Evolutionary conservation across 169 alveolate species (phyloP).

Genomic region (Plasmodium blacklocki): DNA sequence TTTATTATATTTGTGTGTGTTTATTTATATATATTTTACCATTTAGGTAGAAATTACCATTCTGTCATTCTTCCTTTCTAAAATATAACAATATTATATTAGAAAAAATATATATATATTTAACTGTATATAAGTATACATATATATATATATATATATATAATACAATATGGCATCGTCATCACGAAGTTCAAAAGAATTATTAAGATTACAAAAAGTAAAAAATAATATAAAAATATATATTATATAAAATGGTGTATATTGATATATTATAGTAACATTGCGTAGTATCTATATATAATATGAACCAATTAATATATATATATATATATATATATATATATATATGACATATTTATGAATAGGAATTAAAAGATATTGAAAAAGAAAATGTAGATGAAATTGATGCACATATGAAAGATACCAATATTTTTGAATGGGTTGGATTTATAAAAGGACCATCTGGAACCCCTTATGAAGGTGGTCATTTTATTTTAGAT

Average conservation of each 20-base stretch:
- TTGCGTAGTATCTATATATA: neutral
- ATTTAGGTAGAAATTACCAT: no score
- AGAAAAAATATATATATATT: neutral
- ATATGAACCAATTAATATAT: neutral
- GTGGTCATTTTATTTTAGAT: conserved; percentile 93
- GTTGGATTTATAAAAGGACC: conserved; percentile 93
- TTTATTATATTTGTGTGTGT: conserved; percentile 14
- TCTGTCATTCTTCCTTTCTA: no score
- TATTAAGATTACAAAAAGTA: conserved; percentile 59
- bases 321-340: conserved; percentile 1
- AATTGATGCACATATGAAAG: conserved; percentile 89
- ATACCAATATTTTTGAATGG: conserved; percentile 89
- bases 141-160: neutral
- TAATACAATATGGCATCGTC: conserved; percentile 20
- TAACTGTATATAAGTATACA: neutral
- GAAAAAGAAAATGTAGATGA: conserved; percentile 79
- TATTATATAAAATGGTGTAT: no score
- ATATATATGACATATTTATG: neutral
- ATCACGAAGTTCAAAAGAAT: conserved; percentile 68
- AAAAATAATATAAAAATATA: conserved; percentile 4
- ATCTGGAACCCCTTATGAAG: conserved; percentile 95
- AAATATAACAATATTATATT: neutral
- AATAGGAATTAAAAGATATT: conserved; percentile 84
- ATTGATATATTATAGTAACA: no score
- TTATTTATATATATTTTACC: neutral